A percentile compares a stretch with the other conserved stretches of the same genome.
These are phyloP conservation scores for Cladosporium phlei DNA, from an alignment of 2,329 filamentous ascomycete genomes.

Conservation along the genomic window DNA sequence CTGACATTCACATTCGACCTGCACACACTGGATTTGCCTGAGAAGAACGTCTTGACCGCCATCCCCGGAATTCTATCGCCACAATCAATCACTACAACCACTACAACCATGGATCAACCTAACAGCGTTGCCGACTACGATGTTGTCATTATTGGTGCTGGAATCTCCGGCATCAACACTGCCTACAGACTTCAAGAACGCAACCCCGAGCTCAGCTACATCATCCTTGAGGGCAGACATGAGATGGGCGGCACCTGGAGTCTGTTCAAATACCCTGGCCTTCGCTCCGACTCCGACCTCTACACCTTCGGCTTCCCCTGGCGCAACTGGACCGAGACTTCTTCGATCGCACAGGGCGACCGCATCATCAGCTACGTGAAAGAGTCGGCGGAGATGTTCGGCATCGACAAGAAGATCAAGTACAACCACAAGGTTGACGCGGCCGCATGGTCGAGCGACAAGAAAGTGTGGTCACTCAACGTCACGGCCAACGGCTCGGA, in stretches of 20 bases:
- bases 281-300: conserved; percentile 49
- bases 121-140: conserved; percentile 35
- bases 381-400: conserved; percentile 39
- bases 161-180: conserved; percentile 70
- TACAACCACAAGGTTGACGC: conserved; percentile 39
- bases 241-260: conserved; percentile 74
- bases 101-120: too few species aligned
- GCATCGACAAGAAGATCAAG: conserved; percentile 44
- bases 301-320: conserved; percentile 59
- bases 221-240: conserved; percentile 63
- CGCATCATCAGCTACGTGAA: conserved; percentile 43
- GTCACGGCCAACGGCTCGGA: conserved; percentile 35
- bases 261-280: conserved; percentile 68
- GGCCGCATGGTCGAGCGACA: conserved; percentile 43
- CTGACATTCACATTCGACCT: too few species aligned
- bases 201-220: conserved; percentile 54
- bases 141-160: conserved; percentile 64
- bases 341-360: conserved; percentile 42
- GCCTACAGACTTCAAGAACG: conserved; percentile 54
- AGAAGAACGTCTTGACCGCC: too few species aligned
- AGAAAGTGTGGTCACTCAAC: conserved; percentile 45
- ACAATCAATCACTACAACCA: too few species aligned
- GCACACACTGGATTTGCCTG: too few species aligned
- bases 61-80: too few species aligned
- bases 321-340: conserved; percentile 59